These are phyloP conservation scores for Epichloe sibirici DNA, from an alignment of 2,329 filamentous ascomycete genomes.

Conservation along the genomic window DNA sequence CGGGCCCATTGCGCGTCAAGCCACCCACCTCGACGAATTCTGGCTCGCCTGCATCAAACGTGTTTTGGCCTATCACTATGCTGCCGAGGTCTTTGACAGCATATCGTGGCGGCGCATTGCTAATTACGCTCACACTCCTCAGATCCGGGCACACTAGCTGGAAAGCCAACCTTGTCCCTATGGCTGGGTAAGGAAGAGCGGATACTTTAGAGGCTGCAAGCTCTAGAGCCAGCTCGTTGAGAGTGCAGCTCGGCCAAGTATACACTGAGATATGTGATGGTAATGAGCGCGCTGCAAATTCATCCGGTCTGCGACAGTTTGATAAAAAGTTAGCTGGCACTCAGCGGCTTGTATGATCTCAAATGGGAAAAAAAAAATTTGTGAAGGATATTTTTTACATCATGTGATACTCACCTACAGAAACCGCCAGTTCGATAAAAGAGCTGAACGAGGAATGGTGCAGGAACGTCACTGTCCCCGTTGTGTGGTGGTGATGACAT, in stretches of 20 bases:
- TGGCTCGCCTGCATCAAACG: constrained; percentile 29
- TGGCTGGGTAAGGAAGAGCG: constrained; percentile 58
- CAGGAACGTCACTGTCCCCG: constrained; percentile 52
- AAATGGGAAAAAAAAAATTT: no score
- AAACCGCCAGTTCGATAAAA: constrained; percentile 68
- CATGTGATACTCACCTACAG: constrained; percentile 41
- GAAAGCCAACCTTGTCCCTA: constrained; percentile 79
- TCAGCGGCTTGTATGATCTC: no score
- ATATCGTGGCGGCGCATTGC: constrained; percentile 40
- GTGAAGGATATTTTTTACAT: background rate
- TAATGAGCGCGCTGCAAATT: constrained; percentile 50
- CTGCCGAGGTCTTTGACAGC: constrained; percentile 72
- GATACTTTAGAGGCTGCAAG: constrained; percentile 53
- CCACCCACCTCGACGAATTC: constrained; percentile 24
- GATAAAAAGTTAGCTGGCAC: no score
- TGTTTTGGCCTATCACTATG: constrained; percentile 58
- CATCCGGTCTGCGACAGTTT: constrained; percentile 44
- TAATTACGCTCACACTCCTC: constrained; percentile 18
- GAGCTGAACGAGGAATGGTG: constrained; percentile 75
- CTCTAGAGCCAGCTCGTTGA: constrained; percentile 69
- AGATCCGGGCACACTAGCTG: constrained; percentile 77
- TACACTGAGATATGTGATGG: constrained; percentile 67
- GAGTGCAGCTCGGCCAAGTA: constrained; percentile 72
- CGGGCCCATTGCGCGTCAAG: constrained; percentile 32
- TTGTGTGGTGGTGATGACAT: constrained; percentile 23